phyloP scores from a whole-genome alignment of 1,139 yeast genomes.

The Zygosaccharomyces pseudobailii region DNA sequence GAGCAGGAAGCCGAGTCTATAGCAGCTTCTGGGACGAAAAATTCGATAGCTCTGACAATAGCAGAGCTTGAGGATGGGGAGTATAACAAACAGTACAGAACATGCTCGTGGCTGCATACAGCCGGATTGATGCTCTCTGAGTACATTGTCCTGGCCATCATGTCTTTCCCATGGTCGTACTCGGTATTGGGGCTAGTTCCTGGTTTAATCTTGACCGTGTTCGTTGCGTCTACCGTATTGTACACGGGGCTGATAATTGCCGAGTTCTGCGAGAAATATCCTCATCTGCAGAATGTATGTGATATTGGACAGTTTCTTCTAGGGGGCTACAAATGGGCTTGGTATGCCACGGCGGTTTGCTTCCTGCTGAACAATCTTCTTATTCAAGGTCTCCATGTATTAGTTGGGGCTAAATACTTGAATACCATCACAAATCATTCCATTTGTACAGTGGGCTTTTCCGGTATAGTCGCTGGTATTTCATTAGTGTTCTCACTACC shows the following conservation, averaged over 20 bases:
- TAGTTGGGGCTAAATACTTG: constrained; percentile 56
- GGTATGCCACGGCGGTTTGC: constrained; percentile 54
- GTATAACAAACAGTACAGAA: constrained; percentile 43
- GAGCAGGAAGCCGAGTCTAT: neutral
- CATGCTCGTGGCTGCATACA: constrained; percentile 55
- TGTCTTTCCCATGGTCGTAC: constrained; percentile 63
- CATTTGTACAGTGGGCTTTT: constrained; percentile 49
- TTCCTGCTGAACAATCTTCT: constrained; percentile 52
- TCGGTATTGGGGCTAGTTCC: constrained; percentile 56
- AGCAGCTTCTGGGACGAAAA: neutral
- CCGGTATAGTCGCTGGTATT: constrained; percentile 44
- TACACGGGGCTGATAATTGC: constrained; percentile 53
- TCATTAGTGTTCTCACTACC: constrained; percentile 52
- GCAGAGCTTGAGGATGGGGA: constrained; percentile 30
- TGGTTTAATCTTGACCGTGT: constrained; percentile 50
- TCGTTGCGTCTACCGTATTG: constrained; percentile 47
- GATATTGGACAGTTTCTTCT: constrained; percentile 57
- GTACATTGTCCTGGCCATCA: constrained; percentile 56
- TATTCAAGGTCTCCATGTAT: constrained; percentile 55
- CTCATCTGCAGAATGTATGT: constrained; percentile 49
- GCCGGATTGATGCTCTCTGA: constrained; percentile 56
- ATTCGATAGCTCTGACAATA: neutral
- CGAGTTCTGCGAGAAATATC: constrained; percentile 52
- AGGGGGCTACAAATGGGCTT: constrained; percentile 48
- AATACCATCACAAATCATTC: constrained; percentile 51